A percentile compares a stretch with the other conserved stretches of the same genome.
These are phyloP conservation scores for Firmiana major DNA, from an alignment of 345 rosid genomes.

Conservation along the genomic window DNA sequence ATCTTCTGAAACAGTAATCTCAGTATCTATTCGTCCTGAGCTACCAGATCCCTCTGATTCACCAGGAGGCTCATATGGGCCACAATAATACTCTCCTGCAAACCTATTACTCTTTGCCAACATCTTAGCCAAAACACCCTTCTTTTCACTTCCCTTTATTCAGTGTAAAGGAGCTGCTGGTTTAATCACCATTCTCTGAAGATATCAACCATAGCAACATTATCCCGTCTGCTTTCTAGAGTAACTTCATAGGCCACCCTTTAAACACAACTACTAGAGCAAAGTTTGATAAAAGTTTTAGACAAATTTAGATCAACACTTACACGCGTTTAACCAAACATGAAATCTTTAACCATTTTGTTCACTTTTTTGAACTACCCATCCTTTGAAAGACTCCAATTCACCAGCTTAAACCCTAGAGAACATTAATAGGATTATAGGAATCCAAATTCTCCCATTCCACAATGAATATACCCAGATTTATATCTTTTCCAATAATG, in stretches of 20 bases:
- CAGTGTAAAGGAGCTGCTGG: not conserved
- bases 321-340: not conserved
- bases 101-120: constrained; percentile 56
- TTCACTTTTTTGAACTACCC: not conserved
- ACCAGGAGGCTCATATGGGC: constrained; percentile 46
- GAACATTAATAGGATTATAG: not conserved
- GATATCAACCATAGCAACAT: constrained; percentile 27
- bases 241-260: not conserved
- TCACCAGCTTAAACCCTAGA: not conserved
- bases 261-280: not conserved
- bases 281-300: not conserved
- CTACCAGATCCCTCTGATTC: constrained; percentile 88
- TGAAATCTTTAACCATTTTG: not conserved
- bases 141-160: constrained; percentile 1
- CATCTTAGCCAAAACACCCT: constrained; percentile 30
- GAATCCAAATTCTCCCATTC: not conserved
- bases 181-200: constrained; percentile 28
- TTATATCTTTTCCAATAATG: not conserved
- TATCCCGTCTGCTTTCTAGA: constrained; percentile 11
- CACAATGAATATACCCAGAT: not conserved
- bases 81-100: constrained; percentile 47
- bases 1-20: constrained; percentile 68
- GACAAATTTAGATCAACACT: not conserved
- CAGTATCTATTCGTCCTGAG: constrained; percentile 63
- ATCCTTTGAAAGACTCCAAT: not conserved